Base-by-base conservation (phyloP, 2,329 filamentous ascomycete genomes). In the Amphichorda felina region DNA sequence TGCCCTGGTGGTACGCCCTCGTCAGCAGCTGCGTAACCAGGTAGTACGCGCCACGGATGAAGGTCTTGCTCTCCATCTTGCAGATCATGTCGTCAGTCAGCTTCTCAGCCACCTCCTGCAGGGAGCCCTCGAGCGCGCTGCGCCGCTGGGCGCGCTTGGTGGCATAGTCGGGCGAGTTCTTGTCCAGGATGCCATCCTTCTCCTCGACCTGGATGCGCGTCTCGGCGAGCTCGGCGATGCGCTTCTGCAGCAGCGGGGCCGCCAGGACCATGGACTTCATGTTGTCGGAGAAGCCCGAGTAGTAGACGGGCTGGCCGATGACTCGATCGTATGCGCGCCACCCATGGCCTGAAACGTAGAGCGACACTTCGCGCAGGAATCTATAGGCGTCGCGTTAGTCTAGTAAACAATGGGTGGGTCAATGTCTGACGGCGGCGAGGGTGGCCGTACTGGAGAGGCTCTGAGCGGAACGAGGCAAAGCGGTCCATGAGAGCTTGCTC, bases 11-110 rank as follows among this genome's bases (percentile, higher is more conserved):
- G 55, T 98, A 98, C 5, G 91, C 89, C 41, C 91, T 68, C 4
- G 89, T 93, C 41, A 96, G 66, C 32, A 96, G 68, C 59, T 96
- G 89, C 2, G 88, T 94, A 33, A 68, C 69, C 27, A 94, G 53
- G 54, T 95, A 98, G 55, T 96, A 96, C 32, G 91, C 89, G 17
- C 85, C 77, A 33, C 91, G 70, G 46, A 98, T 94, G 51, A 96
- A 96, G 2, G 75, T 66, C 54, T 88, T 93, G 66, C 82, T 93
- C 59, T 98, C 91, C 70, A 96, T 89, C 61, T 98, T 98, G 72
- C 89, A 96, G 42, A 98, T 95, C 91, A 98, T 96, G 43, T 81
- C 76, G 51, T 94, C 86, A 17, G 87, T 85, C 72, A 91, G 79
- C 44, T 81, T 79, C 43, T 91, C 85, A 4, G 85, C 82, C 4